A percentile compares a stretch with the other conserved stretches of the same genome.
phyloP scores from a whole-genome alignment of 108 stramenopile species.

The Cylindrotheca closterium region DNA sequence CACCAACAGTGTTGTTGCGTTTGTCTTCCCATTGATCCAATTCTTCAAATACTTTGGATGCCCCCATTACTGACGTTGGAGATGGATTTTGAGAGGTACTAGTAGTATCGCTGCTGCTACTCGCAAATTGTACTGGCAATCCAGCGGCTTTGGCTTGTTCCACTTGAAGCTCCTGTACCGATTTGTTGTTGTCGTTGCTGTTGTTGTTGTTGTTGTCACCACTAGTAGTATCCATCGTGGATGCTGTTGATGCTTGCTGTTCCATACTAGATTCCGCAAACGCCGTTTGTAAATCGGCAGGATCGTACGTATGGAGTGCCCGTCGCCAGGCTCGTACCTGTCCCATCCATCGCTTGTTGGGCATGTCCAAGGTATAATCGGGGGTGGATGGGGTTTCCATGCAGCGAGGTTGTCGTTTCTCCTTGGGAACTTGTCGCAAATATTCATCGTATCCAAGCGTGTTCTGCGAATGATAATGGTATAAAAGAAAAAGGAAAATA shows the following conservation, averaged over 20 bases:
- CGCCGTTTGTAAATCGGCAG: conserved; percentile 47
- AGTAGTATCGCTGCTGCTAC: neutral
- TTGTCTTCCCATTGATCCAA: conserved; percentile 18
- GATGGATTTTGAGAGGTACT: neutral
- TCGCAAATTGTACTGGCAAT: conserved; percentile 1
- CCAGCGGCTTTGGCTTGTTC: conserved; percentile 14
- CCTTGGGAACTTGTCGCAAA: conserved; percentile 52
- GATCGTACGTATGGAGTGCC: conserved; percentile 81
- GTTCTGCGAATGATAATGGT: conserved; percentile 44
- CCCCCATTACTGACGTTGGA: conserved; percentile 1
- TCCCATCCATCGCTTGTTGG: conserved; percentile 78
- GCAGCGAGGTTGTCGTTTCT: conserved; percentile 49
- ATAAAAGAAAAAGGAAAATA: too few species aligned
- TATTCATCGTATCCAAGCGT: conserved; percentile 82
- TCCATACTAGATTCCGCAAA: conserved; percentile 9
- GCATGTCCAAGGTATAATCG: conserved; percentile 70
- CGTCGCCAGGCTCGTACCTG: conserved; percentile 73
- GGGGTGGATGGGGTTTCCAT: conserved; percentile 77
- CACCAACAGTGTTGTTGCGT: conserved; percentile 10
- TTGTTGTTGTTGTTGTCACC: neutral
- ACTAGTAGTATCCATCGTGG: neutral
- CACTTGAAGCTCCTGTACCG: conserved; percentile 25
- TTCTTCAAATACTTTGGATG: conserved; percentile 8
- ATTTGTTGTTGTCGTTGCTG: neutral
- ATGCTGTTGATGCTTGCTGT: neutral